A percentile compares a stretch with the other conserved stretches of the same genome.
phyloP scores from a whole-genome alignment of 192 early-diverging fungal species.

The Podila horticola region DNA sequence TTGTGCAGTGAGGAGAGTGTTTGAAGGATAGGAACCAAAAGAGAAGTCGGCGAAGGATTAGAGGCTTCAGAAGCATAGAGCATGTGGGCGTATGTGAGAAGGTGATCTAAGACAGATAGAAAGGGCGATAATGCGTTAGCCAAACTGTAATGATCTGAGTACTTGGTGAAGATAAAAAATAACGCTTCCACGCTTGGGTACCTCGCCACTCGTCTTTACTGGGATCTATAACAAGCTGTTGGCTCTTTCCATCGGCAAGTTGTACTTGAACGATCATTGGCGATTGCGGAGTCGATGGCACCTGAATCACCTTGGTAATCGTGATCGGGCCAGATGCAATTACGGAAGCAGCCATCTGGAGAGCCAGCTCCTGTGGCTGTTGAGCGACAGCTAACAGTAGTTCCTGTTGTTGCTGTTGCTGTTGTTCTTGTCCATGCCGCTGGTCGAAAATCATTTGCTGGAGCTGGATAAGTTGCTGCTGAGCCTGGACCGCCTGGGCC shows the following conservation, averaged over 20 bases:
- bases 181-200: not conserved
- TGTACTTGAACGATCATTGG: conserved; percentile 45
- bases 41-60: conserved; percentile 60
- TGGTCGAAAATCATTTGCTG: conserved; percentile 58
- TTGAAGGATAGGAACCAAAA: conserved; percentile 65
- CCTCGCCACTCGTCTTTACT: conserved; percentile 38
- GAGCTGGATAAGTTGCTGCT: conserved; percentile 60
- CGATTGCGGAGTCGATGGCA: conserved; percentile 13
- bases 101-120: conserved; percentile 60
- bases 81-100: conserved; percentile 69
- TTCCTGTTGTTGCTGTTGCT: conserved; percentile 52
- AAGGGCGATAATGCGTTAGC: not conserved
- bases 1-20: conserved; percentile 52
- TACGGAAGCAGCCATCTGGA: conserved; percentile 15
- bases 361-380: conserved; percentile 14
- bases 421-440: conserved; percentile 55
- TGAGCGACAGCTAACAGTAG: conserved; percentile 10
- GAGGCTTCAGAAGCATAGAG: conserved; percentile 67
- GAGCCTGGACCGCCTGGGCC: conserved; percentile 22
- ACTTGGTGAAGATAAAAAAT: too few relatives aligned
- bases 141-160: too few relatives aligned
- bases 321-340: conserved; percentile 22
- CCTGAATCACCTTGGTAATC: conserved; percentile 23
- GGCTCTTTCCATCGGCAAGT: conserved; percentile 33
- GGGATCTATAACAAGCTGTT: conserved; percentile 36